Conservation (phyloP, 1,284 basidiomycete genomes). For the Leccinum solheimii region DNA sequence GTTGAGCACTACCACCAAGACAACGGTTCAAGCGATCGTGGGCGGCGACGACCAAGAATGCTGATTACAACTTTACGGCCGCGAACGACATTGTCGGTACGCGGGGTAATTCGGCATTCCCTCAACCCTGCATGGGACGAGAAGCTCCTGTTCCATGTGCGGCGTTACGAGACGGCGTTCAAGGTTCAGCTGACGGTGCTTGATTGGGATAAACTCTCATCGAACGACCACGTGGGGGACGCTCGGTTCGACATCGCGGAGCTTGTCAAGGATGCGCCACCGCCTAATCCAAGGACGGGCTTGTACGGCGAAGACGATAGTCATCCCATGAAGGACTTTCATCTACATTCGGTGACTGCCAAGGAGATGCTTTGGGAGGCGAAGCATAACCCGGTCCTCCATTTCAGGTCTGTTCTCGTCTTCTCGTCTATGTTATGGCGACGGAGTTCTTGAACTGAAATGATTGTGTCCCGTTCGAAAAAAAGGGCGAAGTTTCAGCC, state of each 20-base stretch:
- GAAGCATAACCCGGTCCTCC: slow-evolving; percentile 61
- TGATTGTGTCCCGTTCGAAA: slow-evolving; percentile 27
- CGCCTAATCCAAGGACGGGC: slow-evolving; percentile 71
- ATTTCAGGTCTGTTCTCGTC: slow-evolving; percentile 50
- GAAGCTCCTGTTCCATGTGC: slow-evolving; percentile 94
- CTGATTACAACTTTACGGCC: slow-evolving; percentile 66
- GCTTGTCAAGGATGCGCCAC: slow-evolving; percentile 71
- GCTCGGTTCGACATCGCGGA: slow-evolving; percentile 69
- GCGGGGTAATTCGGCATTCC: slow-evolving; percentile 85
- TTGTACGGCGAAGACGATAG: slow-evolving; percentile 53
- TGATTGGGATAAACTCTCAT: slow-evolving; percentile 93
- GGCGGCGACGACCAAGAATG: slow-evolving; percentile 33
- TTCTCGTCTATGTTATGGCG: not conserved
- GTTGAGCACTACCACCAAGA: slow-evolving; percentile 24
- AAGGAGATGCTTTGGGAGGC: slow-evolving; percentile 65
- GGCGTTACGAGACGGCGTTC: slow-evolving; percentile 79
- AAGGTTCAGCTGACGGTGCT: slow-evolving; percentile 80
- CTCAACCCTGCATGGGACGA: slow-evolving; percentile 95
- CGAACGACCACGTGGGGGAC: slow-evolving; percentile 87
- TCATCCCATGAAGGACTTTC: slow-evolving; percentile 72
- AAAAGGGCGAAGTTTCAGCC: slow-evolving; percentile 88
- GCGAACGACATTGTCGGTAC: slow-evolving; percentile 86
- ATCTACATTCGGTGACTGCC: slow-evolving; percentile 50
- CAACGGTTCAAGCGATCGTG: slow-evolving; percentile 33
- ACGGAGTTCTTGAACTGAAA: slow-evolving; percentile 7